Conservation (phyloP, 2,329 filamentous ascomycete species). For the Lachnellula occidentalis region DNA sequence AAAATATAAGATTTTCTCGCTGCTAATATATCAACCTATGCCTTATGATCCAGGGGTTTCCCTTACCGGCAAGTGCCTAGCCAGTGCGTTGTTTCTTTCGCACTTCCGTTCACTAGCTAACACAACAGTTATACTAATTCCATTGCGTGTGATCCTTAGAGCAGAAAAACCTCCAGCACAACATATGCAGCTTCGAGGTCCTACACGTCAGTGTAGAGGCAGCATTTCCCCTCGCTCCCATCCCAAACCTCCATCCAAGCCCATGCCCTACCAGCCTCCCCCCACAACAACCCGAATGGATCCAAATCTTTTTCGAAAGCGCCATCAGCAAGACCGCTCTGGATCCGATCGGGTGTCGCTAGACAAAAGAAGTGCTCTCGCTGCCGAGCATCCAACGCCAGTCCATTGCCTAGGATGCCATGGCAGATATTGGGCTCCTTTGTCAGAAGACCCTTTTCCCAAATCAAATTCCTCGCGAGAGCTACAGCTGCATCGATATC, state of each 20-base stretch:
- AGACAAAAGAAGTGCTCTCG: constrained; percentile 53
- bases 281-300: neutral
- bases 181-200: too few species aligned
- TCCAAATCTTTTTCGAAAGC: constrained; percentile 41
- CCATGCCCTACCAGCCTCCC: neutral
- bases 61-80: too few species aligned
- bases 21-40: too few species aligned
- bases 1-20: too few species aligned
- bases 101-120: too few species aligned
- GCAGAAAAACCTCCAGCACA: too few species aligned
- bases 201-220: neutral
- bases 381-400: constrained; percentile 35
- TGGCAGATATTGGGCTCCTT: constrained; percentile 64
- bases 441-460: constrained; percentile 52
- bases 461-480: constrained; percentile 47
- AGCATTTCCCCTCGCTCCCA: neutral
- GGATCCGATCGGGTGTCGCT: constrained; percentile 50
- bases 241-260: neutral
- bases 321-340: constrained; percentile 45
- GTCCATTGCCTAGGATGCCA: constrained; percentile 58
- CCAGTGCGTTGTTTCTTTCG: too few species aligned
- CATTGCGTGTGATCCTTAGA: too few species aligned
- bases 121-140: too few species aligned
- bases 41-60: too few species aligned
- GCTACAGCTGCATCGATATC: constrained; percentile 48